Base-by-base conservation (phyloP, 148 eudicot species). In the Diospyros lotus region DNA sequence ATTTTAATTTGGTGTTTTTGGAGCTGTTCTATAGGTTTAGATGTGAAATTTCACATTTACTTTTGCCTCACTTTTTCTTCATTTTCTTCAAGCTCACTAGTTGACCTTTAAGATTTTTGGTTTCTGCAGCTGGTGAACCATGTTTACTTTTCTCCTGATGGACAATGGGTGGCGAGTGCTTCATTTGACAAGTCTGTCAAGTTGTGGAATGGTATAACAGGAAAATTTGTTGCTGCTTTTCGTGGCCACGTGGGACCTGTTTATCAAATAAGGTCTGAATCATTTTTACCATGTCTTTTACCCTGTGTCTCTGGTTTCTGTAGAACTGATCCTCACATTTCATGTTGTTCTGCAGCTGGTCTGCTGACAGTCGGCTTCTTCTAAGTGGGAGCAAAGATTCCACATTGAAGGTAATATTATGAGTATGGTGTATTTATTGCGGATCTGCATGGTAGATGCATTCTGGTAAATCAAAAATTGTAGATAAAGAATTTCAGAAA, bases 171-270 rank as follows among this genome's bases (percentile, higher is more conserved):
- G 13, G 98, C 98, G 12, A 95, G 98, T 84, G 98, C 96, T 64
- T 95, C 97, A 66, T 95, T 94, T 82, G 98, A 95, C 77, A 92
- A 87, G 71, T 95, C 97, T 9, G 96, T 90, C 41, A 95, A 95
- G 88, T 77, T 95, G 73, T 95, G 98, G 98, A 93, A 90, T 83
- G 98, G 98, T 56, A 77, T 87, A 58, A 95, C 97, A 1, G 97
- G 94, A 70, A 87, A 82, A 64, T 95, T 92, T 70, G 89, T 95
- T 42, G 85, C 92, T 60, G 94, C 84, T 55, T 95, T 95, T 73
- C 94, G 92, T 14, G 98, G 98, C 65, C 98, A 92, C 76, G 98
- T 95, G n/a, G 97, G 94, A 38, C 98, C 97, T 66, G 98, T 95
- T 15, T 92, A 95, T 84, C 98, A 95, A 72, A 92, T 95, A 83